Evolutionary conservation across 2,329 filamentous ascomycete species (phyloP).

Genomic region (Beauveria bassiana): DNA sequence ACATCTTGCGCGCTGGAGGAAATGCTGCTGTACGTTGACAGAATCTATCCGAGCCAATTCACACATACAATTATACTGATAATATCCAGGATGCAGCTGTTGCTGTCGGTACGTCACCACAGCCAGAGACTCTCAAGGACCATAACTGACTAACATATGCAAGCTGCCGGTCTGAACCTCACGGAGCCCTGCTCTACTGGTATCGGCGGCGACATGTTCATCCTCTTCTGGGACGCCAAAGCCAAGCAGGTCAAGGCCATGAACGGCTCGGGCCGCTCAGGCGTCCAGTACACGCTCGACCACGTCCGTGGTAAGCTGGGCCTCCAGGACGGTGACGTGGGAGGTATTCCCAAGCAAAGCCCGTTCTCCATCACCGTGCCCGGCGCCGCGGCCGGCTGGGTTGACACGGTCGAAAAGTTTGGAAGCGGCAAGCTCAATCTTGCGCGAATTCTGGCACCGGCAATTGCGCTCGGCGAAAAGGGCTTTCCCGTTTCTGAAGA

Average conservation of each 20-base stretch:
- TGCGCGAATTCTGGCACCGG: conserved; percentile 71
- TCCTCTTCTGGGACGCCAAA: conserved; percentile 80
- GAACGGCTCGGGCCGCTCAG: conserved; percentile 87
- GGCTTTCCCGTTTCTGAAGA: conserved; percentile 87
- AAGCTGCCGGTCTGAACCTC: conserved; percentile 84
- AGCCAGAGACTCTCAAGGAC: neutral
- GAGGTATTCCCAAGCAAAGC: conserved; percentile 64
- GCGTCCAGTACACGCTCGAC: conserved; percentile 60
- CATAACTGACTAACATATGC: neutral
- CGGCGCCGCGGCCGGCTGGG: conserved; percentile 88
- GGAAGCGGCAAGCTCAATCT: conserved; percentile 78
- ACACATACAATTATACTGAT: neutral
- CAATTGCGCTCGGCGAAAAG: conserved; percentile 76
- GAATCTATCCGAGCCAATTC: neutral
- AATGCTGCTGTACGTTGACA: conserved; percentile 72
- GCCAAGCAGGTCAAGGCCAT: conserved; percentile 75
- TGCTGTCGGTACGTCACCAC: conserved; percentile 62
- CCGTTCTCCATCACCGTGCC: conserved; percentile 81
- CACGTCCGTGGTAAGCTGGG: conserved; percentile 62
- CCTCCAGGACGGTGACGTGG: conserved; percentile 46
- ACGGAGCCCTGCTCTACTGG: conserved; percentile 90
- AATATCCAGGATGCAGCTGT: conserved; percentile 77
- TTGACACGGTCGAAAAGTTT: conserved; percentile 79
- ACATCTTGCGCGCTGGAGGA: conserved; percentile 76
- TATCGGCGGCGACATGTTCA: conserved; percentile 96